Percentiles rank a stretch among this genome's conserved stretches.
These are phyloP conservation scores for Fagus sylvatica DNA, from an alignment of 306 rosid genomes.

Conservation along the genomic window DNA sequence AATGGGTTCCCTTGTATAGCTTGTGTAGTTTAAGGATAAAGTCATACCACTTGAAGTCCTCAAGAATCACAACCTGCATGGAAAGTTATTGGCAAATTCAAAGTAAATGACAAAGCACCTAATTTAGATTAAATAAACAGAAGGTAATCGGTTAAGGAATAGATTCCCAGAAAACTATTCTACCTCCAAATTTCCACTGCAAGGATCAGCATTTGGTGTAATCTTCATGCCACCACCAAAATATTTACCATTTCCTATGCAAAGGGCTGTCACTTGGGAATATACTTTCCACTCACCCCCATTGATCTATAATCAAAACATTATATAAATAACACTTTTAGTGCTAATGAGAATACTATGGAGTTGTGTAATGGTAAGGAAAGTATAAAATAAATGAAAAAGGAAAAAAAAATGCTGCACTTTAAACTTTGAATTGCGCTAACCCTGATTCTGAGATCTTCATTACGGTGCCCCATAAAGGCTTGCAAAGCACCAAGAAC, in stretches of 20 bases:
- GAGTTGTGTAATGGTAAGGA: neutral
- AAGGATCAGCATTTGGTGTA: conserved; percentile 78
- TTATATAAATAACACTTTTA: neutral
- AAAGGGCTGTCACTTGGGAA: conserved; percentile 80
- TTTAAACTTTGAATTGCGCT: conserved; percentile 18
- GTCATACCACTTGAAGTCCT: conserved; percentile 90
- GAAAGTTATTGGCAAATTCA: neutral
- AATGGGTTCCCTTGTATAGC: conserved; percentile 84
- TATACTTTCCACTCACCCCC: conserved; percentile 78
- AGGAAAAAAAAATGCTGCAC: neutral
- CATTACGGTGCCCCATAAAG: conserved; percentile 81
- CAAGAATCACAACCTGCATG: conserved; percentile 83
- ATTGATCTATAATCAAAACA: conserved; percentile 55
- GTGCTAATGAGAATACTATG: conserved; percentile 4
- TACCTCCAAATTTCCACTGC: conserved; percentile 74
- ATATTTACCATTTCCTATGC: conserved; percentile 88
- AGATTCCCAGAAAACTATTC: conserved; percentile 13
- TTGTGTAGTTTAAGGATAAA: conserved; percentile 69
- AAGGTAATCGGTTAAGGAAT: conserved; percentile 12
- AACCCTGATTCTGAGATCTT: conserved; percentile 82
- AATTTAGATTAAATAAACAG: conserved; percentile 14
- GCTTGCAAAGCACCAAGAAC: conserved; percentile 89
- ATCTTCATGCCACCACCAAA: conserved; percentile 99
- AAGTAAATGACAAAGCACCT: neutral
- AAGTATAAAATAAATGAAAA: neutral